phyloP scores from a whole-genome alignment of 345 rosid species.

The Draba incana region DNA sequence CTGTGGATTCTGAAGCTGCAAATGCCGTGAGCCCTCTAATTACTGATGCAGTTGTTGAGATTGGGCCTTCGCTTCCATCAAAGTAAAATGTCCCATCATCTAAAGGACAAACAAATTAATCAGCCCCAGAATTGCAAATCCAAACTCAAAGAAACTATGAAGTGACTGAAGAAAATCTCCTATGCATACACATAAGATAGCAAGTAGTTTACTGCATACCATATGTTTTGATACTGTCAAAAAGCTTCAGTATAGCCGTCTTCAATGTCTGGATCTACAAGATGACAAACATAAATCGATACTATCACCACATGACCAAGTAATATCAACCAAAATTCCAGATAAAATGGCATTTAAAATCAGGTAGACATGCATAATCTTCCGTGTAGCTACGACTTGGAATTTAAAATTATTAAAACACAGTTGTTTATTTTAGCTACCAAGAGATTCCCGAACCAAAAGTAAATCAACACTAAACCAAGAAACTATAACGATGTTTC shows the following conservation, averaged over 20 bases:
- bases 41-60: conserved; percentile 83
- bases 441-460: neutral
- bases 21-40: conserved; percentile 77
- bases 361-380: conserved; percentile 11
- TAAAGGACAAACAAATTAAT: conserved; percentile 27
- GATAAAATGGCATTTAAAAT: neutral
- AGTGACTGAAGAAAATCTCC: neutral
- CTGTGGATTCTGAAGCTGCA: conserved; percentile 61
- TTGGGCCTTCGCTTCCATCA: conserved; percentile 65
- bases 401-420: neutral
- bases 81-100: conserved; percentile 90
- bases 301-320: conserved; percentile 18
- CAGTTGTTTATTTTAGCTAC: neutral
- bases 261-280: conserved; percentile 70
- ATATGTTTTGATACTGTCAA: conserved; percentile 80
- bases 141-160: neutral
- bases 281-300: conserved; percentile 28
- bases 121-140: neutral
- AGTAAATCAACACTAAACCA: conserved; percentile 16
- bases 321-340: conserved; percentile 15
- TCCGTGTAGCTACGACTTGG: conserved; percentile 3
- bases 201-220: conserved; percentile 49
- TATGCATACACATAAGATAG: conserved; percentile 1
- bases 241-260: conserved; percentile 77
- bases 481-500: neutral